Percentiles rank a stretch among this genome's conserved stretches.
Conservation (phyloP, 441 rosid species). For the Adansonia gregorii region DNA sequence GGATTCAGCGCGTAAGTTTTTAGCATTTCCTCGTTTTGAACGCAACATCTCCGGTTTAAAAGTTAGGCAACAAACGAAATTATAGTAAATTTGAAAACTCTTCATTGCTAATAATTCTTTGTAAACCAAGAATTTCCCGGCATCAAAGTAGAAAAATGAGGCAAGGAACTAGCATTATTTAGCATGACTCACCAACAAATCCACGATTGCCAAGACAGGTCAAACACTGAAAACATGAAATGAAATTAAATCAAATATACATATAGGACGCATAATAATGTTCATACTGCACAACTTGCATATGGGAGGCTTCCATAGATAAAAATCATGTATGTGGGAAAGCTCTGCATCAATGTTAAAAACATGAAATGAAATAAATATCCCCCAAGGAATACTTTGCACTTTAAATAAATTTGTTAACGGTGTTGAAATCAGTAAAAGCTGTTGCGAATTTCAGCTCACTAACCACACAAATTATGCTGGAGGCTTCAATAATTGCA, state of each 20-base stretch:
- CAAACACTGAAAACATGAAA: background rate
- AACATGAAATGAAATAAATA: no score
- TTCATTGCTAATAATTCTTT: background rate
- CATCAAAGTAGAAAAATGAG: background rate
- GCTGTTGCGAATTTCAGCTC: background rate
- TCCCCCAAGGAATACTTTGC: background rate
- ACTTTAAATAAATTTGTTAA: background rate
- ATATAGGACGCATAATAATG: background rate
- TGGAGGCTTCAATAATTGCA: background rate
- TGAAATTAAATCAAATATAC: background rate
- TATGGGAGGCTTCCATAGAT: background rate
- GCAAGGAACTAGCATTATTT: background rate
- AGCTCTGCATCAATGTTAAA: background rate
- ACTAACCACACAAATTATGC: background rate
- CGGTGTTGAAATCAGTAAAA: background rate
- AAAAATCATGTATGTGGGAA: background rate
- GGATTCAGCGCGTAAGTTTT: background rate
- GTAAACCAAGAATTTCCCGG: background rate
- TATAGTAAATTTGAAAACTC: background rate
- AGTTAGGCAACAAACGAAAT: constrained; percentile 15
- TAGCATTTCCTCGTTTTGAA: background rate
- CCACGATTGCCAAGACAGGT: background rate
- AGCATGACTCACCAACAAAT: background rate
- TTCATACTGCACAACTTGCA: constrained; percentile 10
- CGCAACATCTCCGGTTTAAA: background rate